phyloP scores from a whole-genome alignment of 2,329 filamentous ascomycete species.

The Ophiostoma pallidulum region DNA sequence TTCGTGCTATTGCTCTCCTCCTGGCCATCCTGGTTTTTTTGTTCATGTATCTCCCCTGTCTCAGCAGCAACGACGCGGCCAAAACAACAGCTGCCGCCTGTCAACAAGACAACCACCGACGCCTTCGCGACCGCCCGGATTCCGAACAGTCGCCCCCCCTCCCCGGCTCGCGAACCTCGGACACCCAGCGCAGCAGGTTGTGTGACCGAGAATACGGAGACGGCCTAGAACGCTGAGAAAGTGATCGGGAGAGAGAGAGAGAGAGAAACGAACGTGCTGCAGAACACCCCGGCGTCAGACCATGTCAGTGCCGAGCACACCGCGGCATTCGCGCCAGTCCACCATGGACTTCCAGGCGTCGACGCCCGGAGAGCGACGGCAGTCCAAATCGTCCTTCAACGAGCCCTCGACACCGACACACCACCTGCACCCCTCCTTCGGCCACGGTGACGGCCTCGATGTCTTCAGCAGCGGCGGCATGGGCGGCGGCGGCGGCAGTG shows the following conservation, averaged over 20 bases:
- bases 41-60: slow-evolving; percentile 8
- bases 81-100: slow-evolving; percentile 1
- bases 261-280: too few relatives aligned
- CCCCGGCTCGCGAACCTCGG: background rate
- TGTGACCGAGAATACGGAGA: too few relatives aligned
- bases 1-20: slow-evolving; percentile 10
- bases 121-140: background rate
- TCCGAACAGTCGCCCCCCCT: background rate
- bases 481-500: slow-evolving; percentile 22
- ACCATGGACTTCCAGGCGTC: slow-evolving; percentile 42
- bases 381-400: slow-evolving; percentile 37
- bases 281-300: too few relatives aligned
- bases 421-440: slow-evolving; percentile 36
- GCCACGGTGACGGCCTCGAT: slow-evolving; percentile 30
- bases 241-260: too few relatives aligned
- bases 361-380: slow-evolving; percentile 38
- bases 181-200: too few relatives aligned
- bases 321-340: slow-evolving; percentile 49
- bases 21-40: background rate
- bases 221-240: too few relatives aligned
- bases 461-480: slow-evolving; percentile 23
- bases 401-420: slow-evolving; percentile 37
- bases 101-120: background rate
- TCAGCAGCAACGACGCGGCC: slow-evolving; percentile 9
- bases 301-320: slow-evolving; percentile 40